Evolutionary conservation across 2,329 filamentous ascomycete genomes (phyloP).

Genomic region (Zymoseptoria pseudotritici): DNA sequence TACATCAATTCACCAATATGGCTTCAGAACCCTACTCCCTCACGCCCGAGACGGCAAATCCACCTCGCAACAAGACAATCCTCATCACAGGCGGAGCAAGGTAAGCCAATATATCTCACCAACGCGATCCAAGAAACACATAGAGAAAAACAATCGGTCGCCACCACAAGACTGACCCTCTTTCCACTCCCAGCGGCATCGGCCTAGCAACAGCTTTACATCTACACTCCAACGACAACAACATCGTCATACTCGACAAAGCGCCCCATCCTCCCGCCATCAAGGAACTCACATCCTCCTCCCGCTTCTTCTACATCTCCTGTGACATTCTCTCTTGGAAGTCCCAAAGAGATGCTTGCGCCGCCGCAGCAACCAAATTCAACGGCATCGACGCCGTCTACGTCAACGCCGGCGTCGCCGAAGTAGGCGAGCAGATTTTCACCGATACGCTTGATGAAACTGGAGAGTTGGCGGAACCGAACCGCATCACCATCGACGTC

Average conservation of each 20-base stretch:
- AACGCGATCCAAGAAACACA: neutral
- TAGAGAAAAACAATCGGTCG: neutral
- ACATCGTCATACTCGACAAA: conserved; percentile 24
- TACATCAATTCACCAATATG: conserved; percentile 8
- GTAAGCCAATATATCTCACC: neutral
- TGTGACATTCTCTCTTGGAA: conserved; percentile 43
- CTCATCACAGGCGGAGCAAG: conserved; percentile 26
- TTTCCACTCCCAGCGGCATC: conserved; percentile 17
- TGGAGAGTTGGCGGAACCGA: conserved; percentile 40
- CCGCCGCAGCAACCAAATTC: conserved; percentile 35
- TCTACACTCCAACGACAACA: conserved; percentile 25
- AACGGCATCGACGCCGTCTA: conserved; percentile 41
- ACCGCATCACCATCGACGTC: conserved; percentile 38
- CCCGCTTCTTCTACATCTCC: conserved; percentile 26
- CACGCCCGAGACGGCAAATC: conserved; percentile 16
- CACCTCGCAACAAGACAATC: conserved; percentile 21
- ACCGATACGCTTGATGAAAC: conserved; percentile 35
- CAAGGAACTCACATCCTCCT: conserved; percentile 16
- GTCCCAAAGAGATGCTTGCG: conserved; percentile 40
- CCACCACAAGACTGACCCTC: neutral
- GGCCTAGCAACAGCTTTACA: conserved; percentile 26
- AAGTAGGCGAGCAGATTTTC: conserved; percentile 45
- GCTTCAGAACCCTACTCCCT: conserved; percentile 23
- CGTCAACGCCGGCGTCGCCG: conserved; percentile 44
- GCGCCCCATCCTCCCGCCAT: conserved; percentile 10